Percentiles rank a stretch among this genome's conserved stretches.
Evolutionary conservation across 768 basidiomycete genomes (phyloP).

Genomic region (Kwoniella newhampshirensis): DNA sequence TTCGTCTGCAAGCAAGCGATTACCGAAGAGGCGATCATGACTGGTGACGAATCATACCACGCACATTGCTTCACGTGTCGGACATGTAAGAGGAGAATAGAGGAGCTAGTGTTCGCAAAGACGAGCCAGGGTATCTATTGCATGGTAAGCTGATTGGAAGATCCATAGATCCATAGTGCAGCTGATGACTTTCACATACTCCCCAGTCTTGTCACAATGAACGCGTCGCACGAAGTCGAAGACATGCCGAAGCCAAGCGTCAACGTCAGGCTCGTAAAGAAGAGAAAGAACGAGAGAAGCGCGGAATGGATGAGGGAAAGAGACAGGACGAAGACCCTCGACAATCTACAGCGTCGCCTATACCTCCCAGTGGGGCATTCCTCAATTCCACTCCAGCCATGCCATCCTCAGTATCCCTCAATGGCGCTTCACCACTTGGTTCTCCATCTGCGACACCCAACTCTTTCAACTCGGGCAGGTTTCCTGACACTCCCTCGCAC

Average conservation of each 20-base stretch:
- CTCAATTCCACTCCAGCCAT: conserved; percentile 24
- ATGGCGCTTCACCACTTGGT: conserved; percentile 25
- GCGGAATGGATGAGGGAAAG: conserved; percentile 36
- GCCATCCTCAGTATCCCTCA: conserved; percentile 21
- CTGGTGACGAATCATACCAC: conserved; percentile 95
- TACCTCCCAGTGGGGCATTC: conserved; percentile 6
- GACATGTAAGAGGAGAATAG: conserved; percentile 88
- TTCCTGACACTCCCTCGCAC: conserved; percentile 17
- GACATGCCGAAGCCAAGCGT: conserved; percentile 80
- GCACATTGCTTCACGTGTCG: conserved; percentile 98
- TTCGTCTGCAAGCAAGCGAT: conserved; percentile 92
- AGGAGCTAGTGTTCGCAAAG: conserved; percentile 98
- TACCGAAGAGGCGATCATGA: conserved; percentile 98
- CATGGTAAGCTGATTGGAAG: conserved; percentile 55
- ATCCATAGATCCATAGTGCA: neutral
- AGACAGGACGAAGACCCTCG: conserved; percentile 6
- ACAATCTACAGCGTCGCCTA: conserved; percentile 13
- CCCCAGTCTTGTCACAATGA: conserved; percentile 90
- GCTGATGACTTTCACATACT: neutral
- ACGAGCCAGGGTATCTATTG: conserved; percentile 96
- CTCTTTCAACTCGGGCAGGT: conserved; percentile 25
- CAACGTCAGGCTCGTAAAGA: conserved; percentile 59
- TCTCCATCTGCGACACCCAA: conserved; percentile 33
- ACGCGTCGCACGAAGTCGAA: conserved; percentile 86
- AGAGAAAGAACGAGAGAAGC: conserved; percentile 32